Percentiles rank a stretch among this genome's conserved stretches.
These are phyloP conservation scores for Aristolochia californica DNA, from an alignment of 164 flowering plant genomes.

Conservation along the genomic window DNA sequence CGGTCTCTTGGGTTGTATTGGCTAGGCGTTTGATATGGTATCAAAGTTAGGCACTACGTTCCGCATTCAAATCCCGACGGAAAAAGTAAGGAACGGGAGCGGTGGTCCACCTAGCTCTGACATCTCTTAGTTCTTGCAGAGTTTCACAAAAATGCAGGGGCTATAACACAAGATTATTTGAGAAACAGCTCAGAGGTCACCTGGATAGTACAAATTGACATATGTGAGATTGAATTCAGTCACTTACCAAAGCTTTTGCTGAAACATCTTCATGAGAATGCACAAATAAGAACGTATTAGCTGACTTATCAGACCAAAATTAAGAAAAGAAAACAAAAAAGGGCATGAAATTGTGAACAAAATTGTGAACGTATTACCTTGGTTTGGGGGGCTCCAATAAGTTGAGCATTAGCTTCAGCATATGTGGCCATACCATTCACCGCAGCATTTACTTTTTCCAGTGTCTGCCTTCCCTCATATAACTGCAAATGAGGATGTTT, in stretches of 20 bases:
- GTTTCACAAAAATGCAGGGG: background rate
- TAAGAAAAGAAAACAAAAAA: conserved; percentile 13
- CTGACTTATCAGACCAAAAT: background rate
- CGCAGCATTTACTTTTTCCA: conserved; percentile 87
- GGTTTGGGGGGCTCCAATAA: conserved; percentile 65
- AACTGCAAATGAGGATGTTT: conserved; percentile 33
- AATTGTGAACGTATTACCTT: conserved; percentile 42
- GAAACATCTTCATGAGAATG: conserved; percentile 35
- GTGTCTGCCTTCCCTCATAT: conserved; percentile 93
- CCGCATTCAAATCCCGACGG: too few species aligned
- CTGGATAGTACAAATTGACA: background rate
- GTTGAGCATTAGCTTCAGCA: conserved; percentile 87
- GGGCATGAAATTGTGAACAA: background rate
- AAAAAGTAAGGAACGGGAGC: too few species aligned
- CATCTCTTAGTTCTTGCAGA: conserved; percentile 71
- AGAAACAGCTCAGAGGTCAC: background rate
- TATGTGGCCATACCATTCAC: conserved; percentile 80
- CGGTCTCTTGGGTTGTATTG: too few species aligned
- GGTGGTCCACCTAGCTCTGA: too few species aligned
- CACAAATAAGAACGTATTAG: conserved; percentile 5
- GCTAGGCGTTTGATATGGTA: too few species aligned
- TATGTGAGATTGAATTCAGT: conserved; percentile 1
- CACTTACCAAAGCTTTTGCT: conserved; percentile 85
- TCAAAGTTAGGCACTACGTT: too few species aligned
- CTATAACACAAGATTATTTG: background rate